These are phyloP conservation scores for Ciborinia camelliae DNA, from an alignment of 2,329 filamentous ascomycete genomes.

Conservation along the genomic window DNA sequence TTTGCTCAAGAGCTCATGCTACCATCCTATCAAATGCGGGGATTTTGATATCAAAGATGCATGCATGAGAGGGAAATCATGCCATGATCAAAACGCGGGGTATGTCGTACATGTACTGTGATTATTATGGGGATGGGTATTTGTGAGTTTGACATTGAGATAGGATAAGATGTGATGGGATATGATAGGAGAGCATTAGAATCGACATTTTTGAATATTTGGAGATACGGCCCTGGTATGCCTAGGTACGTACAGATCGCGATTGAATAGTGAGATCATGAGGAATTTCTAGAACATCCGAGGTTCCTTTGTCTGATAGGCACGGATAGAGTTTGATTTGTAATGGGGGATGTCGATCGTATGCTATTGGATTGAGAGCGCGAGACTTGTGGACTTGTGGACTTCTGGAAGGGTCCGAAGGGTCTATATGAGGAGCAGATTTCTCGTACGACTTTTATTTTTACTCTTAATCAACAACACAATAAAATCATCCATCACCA, in stretches of 20 bases:
- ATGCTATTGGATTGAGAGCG: conserved; percentile 7
- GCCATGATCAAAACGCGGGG: conserved; percentile 1
- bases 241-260: too few relatives aligned
- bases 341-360: neutral
- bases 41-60: neutral
- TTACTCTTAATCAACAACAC: neutral
- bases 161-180: neutral
- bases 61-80: neutral
- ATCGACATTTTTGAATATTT: neutral
- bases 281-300: neutral
- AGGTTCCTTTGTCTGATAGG: neutral
- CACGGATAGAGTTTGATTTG: neutral
- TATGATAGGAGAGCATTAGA: neutral
- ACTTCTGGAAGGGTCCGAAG: neutral
- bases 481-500: neutral
- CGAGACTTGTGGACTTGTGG: neutral
- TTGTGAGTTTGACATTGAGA: neutral
- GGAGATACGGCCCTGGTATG: too few relatives aligned
- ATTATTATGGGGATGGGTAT: neutral
- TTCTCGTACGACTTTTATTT: neutral
- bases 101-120: neutral
- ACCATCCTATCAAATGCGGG: neutral
- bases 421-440: conserved; percentile 7
- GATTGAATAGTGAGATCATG: neutral
- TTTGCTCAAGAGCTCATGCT: neutral